phyloP scores from a whole-genome alignment of 495 filamentous ascomycete genomes.

The Annulohypoxylon moriforme region DNA sequence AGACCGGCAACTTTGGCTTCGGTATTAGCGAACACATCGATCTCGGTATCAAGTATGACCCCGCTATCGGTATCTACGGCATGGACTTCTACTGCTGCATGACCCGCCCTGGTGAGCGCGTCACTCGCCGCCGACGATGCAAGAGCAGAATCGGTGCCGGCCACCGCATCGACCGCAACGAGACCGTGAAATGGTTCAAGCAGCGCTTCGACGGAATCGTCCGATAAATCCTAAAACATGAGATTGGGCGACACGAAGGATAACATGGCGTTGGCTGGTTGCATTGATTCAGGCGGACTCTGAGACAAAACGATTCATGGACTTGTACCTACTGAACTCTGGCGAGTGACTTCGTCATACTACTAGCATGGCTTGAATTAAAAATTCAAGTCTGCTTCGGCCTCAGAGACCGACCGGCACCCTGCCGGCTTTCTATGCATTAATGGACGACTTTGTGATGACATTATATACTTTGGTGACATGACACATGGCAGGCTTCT shows the following conservation, averaged over 20 bases:
- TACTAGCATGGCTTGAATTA: conserved; percentile 58
- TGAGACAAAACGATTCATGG: conserved; percentile 56
- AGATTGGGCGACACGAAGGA: conserved; percentile 35
- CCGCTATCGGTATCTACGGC: conserved; percentile 99
- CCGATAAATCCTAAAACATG: conserved; percentile 69
- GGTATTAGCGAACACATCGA: conserved; percentile 99
- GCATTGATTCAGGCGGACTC: conserved; percentile 47
- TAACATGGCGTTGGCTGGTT: conserved; percentile 51
- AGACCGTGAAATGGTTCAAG: conserved; percentile 99
- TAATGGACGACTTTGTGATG: conserved; percentile 41
- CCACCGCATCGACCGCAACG: conserved; percentile 91
- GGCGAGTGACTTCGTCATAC: conserved; percentile 53
- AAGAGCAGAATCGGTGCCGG: conserved; percentile 84
- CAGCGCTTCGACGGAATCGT: conserved; percentile 98
- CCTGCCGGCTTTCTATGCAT: conserved; percentile 63
- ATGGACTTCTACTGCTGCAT: conserved; percentile 99
- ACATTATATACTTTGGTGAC: background rate
- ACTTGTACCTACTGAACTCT: conserved; percentile 56
- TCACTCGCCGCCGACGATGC: conserved; percentile 91
- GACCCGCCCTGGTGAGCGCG: conserved; percentile 97
- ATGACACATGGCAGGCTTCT: background rate
- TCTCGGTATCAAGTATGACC: conserved; percentile 99
- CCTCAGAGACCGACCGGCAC: conserved; percentile 72
- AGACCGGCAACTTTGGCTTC: conserved; percentile 99
- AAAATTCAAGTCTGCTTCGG: conserved; percentile 69